Conservation (phyloP, 179 eudicot genomes). For the Sideroxylon spinosum region DNA sequence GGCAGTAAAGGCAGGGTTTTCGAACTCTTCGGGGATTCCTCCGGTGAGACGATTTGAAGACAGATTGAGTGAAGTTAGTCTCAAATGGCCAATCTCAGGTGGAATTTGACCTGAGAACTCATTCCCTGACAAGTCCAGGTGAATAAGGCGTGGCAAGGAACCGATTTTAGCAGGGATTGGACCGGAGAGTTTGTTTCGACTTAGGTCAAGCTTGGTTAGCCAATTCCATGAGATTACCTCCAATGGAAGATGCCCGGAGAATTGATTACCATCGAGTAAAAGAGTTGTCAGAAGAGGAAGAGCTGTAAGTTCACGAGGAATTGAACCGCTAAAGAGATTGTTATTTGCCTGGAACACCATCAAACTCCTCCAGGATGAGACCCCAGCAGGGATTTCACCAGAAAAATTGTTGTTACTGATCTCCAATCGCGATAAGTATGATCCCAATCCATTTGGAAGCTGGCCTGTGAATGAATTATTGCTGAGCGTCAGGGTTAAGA, state of each 20-base stretch:
- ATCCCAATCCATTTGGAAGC: conserved; percentile 43
- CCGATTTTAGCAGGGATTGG: neutral
- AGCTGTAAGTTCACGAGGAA: conserved; percentile 52
- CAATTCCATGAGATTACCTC: conserved; percentile 36
- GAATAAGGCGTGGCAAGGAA: neutral
- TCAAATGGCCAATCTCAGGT: neutral
- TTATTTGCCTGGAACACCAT: conserved; percentile 40
- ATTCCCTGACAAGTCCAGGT: conserved; percentile 3
- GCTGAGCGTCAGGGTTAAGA: conserved; percentile 32
- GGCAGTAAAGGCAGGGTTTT: conserved; percentile 28
- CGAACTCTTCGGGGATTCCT: conserved; percentile 37
- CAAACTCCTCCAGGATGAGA: conserved; percentile 37
- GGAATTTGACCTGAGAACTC: neutral
- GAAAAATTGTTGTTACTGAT: conserved; percentile 47
- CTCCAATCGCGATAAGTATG: conserved; percentile 33
- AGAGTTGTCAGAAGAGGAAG: conserved; percentile 31
- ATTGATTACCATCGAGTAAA: conserved; percentile 42
- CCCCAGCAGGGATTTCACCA: conserved; percentile 44
- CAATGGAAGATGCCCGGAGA: conserved; percentile 46
- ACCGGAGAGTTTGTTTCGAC: conserved; percentile 1
- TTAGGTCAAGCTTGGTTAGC: neutral
- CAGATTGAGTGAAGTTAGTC: conserved; percentile 34
- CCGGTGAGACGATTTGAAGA: conserved; percentile 56
- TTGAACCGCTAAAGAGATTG: conserved; percentile 40
- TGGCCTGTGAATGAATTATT: conserved; percentile 54